These are phyloP conservation scores for Vaccinium vitisidaea DNA, from an alignment of 148 eudicot species.

Conservation along the genomic window DNA sequence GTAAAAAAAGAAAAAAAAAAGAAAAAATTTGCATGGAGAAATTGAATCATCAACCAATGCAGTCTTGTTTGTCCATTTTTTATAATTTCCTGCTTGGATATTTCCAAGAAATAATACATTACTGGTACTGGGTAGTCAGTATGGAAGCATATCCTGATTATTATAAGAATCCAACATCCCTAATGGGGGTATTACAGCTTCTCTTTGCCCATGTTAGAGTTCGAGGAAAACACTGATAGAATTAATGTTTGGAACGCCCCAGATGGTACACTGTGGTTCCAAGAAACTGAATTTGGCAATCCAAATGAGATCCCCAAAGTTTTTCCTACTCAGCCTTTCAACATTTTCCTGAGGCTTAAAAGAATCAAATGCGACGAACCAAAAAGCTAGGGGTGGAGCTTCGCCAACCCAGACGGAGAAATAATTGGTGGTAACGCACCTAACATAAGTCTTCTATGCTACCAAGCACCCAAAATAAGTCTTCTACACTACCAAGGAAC, in stretches of 20 bases:
- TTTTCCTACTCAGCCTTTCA: background rate
- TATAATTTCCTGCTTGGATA: background rate
- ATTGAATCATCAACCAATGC: too few relatives aligned
- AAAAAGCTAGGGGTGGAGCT: background rate
- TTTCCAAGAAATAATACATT: background rate
- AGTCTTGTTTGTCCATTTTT: background rate
- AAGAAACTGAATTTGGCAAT: background rate
- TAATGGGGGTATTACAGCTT: background rate
- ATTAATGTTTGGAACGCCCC: background rate
- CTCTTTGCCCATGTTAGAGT: background rate
- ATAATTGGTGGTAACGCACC: background rate
- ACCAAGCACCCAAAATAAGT: background rate
- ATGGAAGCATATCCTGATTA: background rate
- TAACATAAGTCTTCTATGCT: background rate
- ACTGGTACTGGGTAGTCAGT: background rate
- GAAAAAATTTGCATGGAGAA: background rate
- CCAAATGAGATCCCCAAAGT: background rate
- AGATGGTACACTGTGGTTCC: background rate
- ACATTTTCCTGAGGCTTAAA: background rate
- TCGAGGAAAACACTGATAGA: background rate
- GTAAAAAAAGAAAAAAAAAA: background rate
- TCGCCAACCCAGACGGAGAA: background rate
- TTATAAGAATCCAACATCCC: background rate
- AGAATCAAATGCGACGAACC: background rate
- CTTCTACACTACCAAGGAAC: background rate